phyloP scores from a whole-genome alignment of 116 monocot species.

The Cymodocea nodosa region DNA sequence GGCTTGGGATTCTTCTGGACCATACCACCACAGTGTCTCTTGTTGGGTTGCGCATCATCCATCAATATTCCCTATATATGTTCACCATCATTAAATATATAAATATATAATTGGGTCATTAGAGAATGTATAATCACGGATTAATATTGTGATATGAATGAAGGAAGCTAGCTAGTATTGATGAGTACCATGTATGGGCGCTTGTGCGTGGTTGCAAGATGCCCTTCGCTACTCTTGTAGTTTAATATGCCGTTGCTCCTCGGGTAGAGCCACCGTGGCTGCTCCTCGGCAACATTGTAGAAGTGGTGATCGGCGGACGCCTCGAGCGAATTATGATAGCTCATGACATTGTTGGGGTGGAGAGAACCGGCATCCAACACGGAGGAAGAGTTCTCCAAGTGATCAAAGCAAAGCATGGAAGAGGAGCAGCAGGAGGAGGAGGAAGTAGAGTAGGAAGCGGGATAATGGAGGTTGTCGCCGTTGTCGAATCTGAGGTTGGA shows the following conservation, averaged over 20 bases:
- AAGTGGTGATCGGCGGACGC: constrained; percentile 5
- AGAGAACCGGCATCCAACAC: neutral
- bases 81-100: neutral
- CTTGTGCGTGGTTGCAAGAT: constrained; percentile 14
- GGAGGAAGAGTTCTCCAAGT: neutral
- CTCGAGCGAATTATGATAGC: neutral
- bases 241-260: neutral
- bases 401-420: constrained; percentile 15
- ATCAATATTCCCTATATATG: neutral
- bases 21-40: constrained; percentile 38
- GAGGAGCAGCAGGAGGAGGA: neutral
- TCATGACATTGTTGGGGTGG: neutral
- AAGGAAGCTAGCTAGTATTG: no score
- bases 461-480: neutral
- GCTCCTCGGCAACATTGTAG: constrained; percentile 12
- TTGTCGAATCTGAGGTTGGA: constrained; percentile 7
- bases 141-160: neutral
- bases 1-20: constrained; percentile 24
- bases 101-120: neutral
- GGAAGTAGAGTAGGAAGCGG: neutral
- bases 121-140: neutral
- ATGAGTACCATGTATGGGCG: constrained; percentile 26
- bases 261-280: constrained; percentile 22
- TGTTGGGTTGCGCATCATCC: constrained; percentile 27
- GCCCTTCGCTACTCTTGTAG: constrained; percentile 4